Evolutionary conservation across 805 yeast genomes (phyloP), one percentile per base, ranked within the genome.

Genomic region (Monosporozyma unispora): DNA sequence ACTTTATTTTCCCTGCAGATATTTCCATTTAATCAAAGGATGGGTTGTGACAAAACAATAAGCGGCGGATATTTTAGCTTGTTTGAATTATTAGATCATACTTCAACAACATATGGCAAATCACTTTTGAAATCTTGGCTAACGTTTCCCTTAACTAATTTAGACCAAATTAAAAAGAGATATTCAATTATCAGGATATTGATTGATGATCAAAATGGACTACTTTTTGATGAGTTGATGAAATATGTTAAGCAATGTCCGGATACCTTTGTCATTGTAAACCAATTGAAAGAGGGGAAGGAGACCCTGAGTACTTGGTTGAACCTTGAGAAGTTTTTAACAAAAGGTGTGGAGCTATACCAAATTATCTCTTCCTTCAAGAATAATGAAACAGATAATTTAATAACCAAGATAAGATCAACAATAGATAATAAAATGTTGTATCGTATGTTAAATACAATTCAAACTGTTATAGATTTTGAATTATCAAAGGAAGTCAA

Each of bases 391-490:
- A 11, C 40, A 35, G 29, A 47, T 18, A 43, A 47, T 23, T 23
- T 62, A 16, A 54, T 63, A 18, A 3, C 28, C 1, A 43, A 51
- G 5, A 56, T 65, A n/a, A 10, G 45, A 4, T 6, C 47, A 1
- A 23, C 45, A 0, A 47, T 62, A 2, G 54, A 58, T 23, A 3
- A 45, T 1, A 44, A 49, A 0, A 14, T 28, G 0, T 29, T 67
- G 1, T 45, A 49, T 3, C 27, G 37, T 3, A 31, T 66, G 2
- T 44, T 54, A 8, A 37, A 46, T 40, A 54, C 50, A 45, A 54
- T 67, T 33, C 62, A 65, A 23, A 47, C n/a, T 22, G 60, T 56
- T 11, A 64, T 72, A 41, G 77, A 75, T 53, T 63, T 70, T 50
- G 73, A 64, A n/a, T 48, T 54, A 11, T 68, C 75, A 3, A 54